Evolutionary conservation across 2,329 filamentous ascomycete species (phyloP).

Genomic region (Gremmenia infestans): DNA sequence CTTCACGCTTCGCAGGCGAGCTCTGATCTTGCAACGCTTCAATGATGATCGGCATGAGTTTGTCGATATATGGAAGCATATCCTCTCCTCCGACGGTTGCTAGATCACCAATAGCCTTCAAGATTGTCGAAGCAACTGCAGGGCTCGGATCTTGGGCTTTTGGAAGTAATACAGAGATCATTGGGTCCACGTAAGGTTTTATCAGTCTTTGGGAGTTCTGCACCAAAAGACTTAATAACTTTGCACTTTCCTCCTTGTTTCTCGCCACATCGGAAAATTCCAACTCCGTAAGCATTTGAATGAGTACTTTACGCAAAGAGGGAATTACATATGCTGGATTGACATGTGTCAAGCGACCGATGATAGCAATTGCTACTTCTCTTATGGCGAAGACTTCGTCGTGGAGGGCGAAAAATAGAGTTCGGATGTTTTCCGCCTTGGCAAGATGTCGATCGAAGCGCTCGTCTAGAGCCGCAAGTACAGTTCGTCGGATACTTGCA

Average conservation of each 20-base stretch:
- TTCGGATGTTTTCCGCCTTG: slow-evolving; percentile 95
- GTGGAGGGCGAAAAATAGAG: slow-evolving; percentile 90
- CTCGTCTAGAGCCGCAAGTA: slow-evolving; percentile 82
- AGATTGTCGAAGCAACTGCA: slow-evolving; percentile 87
- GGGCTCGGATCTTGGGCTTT: slow-evolving; percentile 83
- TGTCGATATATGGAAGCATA: slow-evolving; percentile 86
- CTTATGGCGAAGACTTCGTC: slow-evolving; percentile 90
- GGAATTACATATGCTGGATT: slow-evolving; percentile 98
- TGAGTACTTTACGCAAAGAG: slow-evolving; percentile 86
- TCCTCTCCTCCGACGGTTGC: slow-evolving; percentile 90
- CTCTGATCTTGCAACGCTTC: slow-evolving; percentile 91
- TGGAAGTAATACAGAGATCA: slow-evolving; percentile 89
- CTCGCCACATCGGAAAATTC: slow-evolving; percentile 92
- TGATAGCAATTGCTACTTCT: slow-evolving; percentile 93
- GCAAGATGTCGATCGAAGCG: slow-evolving; percentile 96
- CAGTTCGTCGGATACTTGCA: slow-evolving; percentile 80
- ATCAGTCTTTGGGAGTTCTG: slow-evolving; percentile 90
- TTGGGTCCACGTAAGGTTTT: slow-evolving; percentile 94
- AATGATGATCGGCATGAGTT: slow-evolving; percentile 92
- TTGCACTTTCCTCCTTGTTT: slow-evolving; percentile 95
- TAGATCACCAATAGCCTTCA: slow-evolving; percentile 90
- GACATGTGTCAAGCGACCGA: slow-evolving; percentile 82
- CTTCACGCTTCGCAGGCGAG: slow-evolving; percentile 83
- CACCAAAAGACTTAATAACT: slow-evolving; percentile 85
- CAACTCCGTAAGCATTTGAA: slow-evolving; percentile 93